These are phyloP conservation scores for Sordariomycetes sp. DNA, from an alignment of 2,329 filamentous ascomycete species.

Conservation along the genomic window DNA sequence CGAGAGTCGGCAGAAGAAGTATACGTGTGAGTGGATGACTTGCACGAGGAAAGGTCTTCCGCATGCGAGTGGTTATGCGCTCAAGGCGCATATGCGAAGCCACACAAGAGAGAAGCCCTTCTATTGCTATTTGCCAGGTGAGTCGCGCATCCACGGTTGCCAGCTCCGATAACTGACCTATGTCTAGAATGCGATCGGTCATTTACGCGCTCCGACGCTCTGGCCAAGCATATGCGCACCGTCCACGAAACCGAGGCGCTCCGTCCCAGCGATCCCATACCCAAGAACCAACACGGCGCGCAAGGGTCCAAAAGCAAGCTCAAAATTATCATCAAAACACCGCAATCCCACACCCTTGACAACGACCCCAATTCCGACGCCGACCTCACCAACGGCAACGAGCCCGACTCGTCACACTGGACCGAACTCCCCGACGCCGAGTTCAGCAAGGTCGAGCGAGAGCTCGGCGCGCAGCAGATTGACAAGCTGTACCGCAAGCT, in stretches of 20 bases:
- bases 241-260: slow-evolving; percentile 95
- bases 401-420: slow-evolving; percentile 49
- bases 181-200: slow-evolving; percentile 84
- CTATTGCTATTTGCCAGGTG: slow-evolving; percentile 90
- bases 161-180: slow-evolving; percentile 8
- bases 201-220: slow-evolving; percentile 89
- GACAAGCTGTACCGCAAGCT: slow-evolving; percentile 59
- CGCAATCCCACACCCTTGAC: slow-evolving; percentile 46
- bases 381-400: slow-evolving; percentile 44
- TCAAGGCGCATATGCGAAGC: slow-evolving; percentile 95
- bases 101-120: slow-evolving; percentile 98
- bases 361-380: slow-evolving; percentile 37
- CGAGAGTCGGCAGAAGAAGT: slow-evolving; percentile 86
- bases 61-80: slow-evolving; percentile 89
- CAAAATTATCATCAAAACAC: slow-evolving; percentile 56
- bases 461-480: slow-evolving; percentile 47
- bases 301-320: slow-evolving; percentile 40
- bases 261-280: slow-evolving; percentile 67
- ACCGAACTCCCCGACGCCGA: slow-evolving; percentile 46
- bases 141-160: slow-evolving; percentile 10
- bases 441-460: slow-evolving; percentile 55
- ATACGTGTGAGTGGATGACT: slow-evolving; percentile 95
- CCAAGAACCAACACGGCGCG: slow-evolving; percentile 54
- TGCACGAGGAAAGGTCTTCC: slow-evolving; percentile 81
- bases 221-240: slow-evolving; percentile 97